A percentile compares a stretch with the other conserved stretches of the same genome.
Evolutionary conservation across 306 rosid species (phyloP).

Genomic region (Acacia confusa): DNA sequence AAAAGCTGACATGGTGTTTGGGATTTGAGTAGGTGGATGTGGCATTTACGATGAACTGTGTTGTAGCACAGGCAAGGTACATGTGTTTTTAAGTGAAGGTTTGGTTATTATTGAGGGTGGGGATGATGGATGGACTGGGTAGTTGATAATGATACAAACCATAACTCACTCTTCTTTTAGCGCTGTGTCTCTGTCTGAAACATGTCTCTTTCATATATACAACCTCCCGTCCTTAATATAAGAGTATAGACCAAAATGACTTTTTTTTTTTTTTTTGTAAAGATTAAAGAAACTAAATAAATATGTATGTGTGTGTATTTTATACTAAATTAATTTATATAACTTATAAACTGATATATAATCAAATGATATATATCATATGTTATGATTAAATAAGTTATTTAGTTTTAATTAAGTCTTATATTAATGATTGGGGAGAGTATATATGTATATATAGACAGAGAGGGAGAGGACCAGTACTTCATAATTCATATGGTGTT

Average conservation of each 20-base stretch:
- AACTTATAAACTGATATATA: too few species aligned
- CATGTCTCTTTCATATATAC: background rate
- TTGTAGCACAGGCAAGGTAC: constrained; percentile 14
- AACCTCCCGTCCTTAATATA: too few species aligned
- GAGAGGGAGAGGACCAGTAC: constrained; percentile 12
- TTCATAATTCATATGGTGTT: background rate
- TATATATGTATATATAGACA: too few species aligned
- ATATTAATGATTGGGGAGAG: too few species aligned
- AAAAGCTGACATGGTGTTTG: constrained; percentile 28
- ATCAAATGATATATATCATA: too few species aligned
- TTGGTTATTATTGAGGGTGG: background rate
- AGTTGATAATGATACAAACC: constrained; percentile 35
- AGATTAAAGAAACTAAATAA: too few species aligned
- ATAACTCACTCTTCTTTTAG: constrained; percentile 20
- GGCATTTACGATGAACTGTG: constrained; percentile 28
- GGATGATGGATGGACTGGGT: constrained; percentile 25
- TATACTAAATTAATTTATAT: too few species aligned
- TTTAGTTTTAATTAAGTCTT: too few species aligned
- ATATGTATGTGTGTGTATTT: too few species aligned
- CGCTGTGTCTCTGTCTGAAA: background rate
- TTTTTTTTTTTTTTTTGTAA: too few species aligned
- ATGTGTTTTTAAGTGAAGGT: constrained; percentile 26
- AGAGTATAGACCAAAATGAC: too few species aligned
- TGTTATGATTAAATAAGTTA: too few species aligned
- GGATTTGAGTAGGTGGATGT: constrained; percentile 3